Base-by-base conservation (phyloP, 2,329 filamentous ascomycete species). In the Xylariaceae sp. region DNA sequence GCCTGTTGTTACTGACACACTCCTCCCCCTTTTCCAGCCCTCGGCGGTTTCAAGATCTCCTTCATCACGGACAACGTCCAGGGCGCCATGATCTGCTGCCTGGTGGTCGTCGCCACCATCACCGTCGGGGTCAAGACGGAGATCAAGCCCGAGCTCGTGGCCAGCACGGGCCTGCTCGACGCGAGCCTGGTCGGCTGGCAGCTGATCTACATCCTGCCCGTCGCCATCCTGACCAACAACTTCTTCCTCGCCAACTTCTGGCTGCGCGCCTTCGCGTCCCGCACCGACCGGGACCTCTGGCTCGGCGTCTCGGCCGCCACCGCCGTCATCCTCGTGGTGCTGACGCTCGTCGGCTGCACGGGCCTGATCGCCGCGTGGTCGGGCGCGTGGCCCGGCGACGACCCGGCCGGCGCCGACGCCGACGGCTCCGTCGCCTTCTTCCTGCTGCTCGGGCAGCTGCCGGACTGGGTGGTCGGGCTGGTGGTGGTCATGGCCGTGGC, bases 221-320 rank as follows among this genome's bases (percentile, higher is more conserved):
- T 92, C 5, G 85, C 85, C 28, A 74, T 92, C 43, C 54, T 89
- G 36, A 89, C 84, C 38, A 92, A 90, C 61, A 80, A 89, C 64
- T 89, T 92, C 67, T 92, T 92, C 65, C 67, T 92, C 27, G 86
- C 83, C 19, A 81, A 77, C 45, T 88, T 86, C 59, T 92, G 85
- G 85, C 74, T 90, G 57, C 80, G 85, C 32, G 84, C 84, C 5
- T 92, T 92, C 51, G 81, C 84, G 13, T 83, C 83, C 32, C 80
- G 75, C 56, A 85, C 81, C 0, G 84, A 92, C 65, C 79, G 72
- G 50, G 84, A 90, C 51, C 72, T 92, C 5, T 80, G 76, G 67
- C 67, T 89, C 35, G 86, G 84, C 31, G 72, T 84, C 19, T 72
- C 71, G n/a, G 67, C 85, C 31, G 83, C 85, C 13, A 72, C 72